These are phyloP conservation scores for Fusarium subtropicale DNA, from an alignment of 2,329 filamentous ascomycete genomes.

Conservation along the genomic window DNA sequence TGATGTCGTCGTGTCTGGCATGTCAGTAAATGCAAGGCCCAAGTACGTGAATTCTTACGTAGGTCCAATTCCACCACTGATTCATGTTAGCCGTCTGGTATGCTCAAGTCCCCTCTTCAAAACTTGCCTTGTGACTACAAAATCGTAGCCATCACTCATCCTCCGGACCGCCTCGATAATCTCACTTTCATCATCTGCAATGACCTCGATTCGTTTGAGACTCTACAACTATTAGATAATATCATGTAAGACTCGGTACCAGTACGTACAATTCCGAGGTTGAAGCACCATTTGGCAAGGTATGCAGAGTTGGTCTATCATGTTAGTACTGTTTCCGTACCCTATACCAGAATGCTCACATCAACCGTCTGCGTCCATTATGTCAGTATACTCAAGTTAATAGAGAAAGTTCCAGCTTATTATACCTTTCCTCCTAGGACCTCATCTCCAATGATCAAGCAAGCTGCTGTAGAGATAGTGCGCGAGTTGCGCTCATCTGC, in stretches of 20 bases:
- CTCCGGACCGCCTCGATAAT: conserved; percentile 88
- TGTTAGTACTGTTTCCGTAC: conserved; percentile 32
- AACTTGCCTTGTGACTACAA: conserved; percentile 84
- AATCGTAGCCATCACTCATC: conserved; percentile 92
- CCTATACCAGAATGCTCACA: conserved; percentile 48
- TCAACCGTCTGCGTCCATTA: conserved; percentile 51
- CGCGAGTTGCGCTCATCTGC: conserved; percentile 68
- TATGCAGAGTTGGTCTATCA: conserved; percentile 71
- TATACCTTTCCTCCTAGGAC: conserved; percentile 91
- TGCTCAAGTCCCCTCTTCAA: not conserved
- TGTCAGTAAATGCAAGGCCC: conserved; percentile 31
- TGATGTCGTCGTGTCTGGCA: conserved; percentile 92
- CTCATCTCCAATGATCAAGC: conserved; percentile 96
- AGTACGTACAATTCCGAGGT: conserved; percentile 66
- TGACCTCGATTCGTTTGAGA: conserved; percentile 90
- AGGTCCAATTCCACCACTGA: conserved; percentile 89
- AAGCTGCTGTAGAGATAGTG: conserved; percentile 88
- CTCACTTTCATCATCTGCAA: conserved; percentile 90
- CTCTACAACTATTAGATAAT: conserved; percentile 56
- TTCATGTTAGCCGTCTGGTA: conserved; percentile 18
- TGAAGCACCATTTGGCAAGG: conserved; percentile 74
- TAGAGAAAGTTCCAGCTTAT: not conserved
- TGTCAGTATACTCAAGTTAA: conserved; percentile 9
- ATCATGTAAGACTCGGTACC: not conserved
- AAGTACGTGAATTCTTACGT: conserved; percentile 67